A percentile compares a stretch with the other conserved stretches of the same genome.
phyloP scores from a whole-genome alignment of 163 green algal genomes.

The Trebouxiophyceae sp. region DNA sequence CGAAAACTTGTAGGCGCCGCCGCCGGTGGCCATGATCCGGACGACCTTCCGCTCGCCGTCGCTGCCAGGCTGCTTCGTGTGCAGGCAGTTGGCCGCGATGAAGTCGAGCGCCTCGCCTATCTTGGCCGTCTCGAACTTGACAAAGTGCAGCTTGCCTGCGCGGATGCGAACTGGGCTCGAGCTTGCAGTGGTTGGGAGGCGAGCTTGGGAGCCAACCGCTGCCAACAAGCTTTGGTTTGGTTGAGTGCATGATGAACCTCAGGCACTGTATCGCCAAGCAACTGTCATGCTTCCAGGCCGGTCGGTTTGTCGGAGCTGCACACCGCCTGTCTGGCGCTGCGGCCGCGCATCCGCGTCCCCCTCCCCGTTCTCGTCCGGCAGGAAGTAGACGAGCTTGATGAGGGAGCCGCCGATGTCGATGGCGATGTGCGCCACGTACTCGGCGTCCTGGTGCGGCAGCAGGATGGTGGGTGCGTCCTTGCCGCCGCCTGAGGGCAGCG shows the following conservation, averaged over 20 bases:
- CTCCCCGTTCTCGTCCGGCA: constrained; percentile 28
- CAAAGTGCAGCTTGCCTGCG: constrained; percentile 88
- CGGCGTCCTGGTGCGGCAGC: constrained; percentile 75
- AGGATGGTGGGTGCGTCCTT: constrained; percentile 73
- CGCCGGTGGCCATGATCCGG: constrained; percentile 86
- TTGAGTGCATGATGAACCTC: too few relatives aligned
- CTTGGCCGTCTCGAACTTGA: constrained; percentile 93
- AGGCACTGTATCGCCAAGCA: too few relatives aligned
- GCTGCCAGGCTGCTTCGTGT: constrained; percentile 35
- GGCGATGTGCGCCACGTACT: constrained; percentile 85
- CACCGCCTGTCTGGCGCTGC: too few relatives aligned
- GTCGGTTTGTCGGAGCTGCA: too few relatives aligned
- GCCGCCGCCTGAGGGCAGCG: background rate
- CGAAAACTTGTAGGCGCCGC: constrained; percentile 66
- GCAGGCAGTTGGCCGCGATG: constrained; percentile 89
- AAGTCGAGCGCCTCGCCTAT: constrained; percentile 88
- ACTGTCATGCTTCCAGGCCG: too few relatives aligned
- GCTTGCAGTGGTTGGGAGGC: too few relatives aligned
- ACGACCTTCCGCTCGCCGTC: constrained; percentile 28
- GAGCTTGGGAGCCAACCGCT: too few relatives aligned
- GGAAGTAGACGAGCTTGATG: constrained; percentile 98
- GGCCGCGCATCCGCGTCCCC: background rate
- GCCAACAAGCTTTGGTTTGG: too few relatives aligned
- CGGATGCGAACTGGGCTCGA: too few relatives aligned
- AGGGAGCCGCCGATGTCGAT: constrained; percentile 94